phyloP scores from a whole-genome alignment of 805 yeast species.

The Saccharomycopsis capsularis region DNA sequence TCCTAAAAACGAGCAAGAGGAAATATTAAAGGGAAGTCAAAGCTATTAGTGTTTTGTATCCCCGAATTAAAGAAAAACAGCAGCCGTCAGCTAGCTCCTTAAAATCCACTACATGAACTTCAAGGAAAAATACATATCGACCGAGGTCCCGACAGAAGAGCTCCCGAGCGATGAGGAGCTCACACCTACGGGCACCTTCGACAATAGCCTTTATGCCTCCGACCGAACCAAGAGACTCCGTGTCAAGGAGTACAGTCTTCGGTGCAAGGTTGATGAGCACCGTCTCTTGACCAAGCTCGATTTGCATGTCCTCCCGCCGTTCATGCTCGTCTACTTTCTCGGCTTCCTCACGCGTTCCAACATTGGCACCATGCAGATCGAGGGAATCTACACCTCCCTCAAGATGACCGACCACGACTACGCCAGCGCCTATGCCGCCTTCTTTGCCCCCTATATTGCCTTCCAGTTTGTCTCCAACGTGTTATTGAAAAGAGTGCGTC shows the following conservation, averaged over 20 bases:
- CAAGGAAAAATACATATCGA: background rate
- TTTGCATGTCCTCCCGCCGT: constrained; percentile 53
- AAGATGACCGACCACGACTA: constrained; percentile 49
- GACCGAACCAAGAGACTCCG: constrained; percentile 14
- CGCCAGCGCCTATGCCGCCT: constrained; percentile 58
- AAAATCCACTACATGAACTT: too few species aligned
- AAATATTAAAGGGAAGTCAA: too few species aligned
- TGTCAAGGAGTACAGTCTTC: constrained; percentile 25
- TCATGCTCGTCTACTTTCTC: constrained; percentile 63
- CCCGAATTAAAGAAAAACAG: too few species aligned
- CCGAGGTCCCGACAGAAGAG: background rate
- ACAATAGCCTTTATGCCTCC: constrained; percentile 8
- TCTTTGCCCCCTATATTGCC: constrained; percentile 61
- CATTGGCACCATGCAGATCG: constrained; percentile 71
- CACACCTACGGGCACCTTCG: background rate
- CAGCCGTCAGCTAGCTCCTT: too few species aligned
- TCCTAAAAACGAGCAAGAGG: too few species aligned
- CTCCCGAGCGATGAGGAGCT: background rate
- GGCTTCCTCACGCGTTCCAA: constrained; percentile 79
- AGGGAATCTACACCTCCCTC: constrained; percentile 55
- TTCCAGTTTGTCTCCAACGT: constrained; percentile 63
- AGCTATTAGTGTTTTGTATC: too few species aligned
- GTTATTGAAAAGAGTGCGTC: constrained; percentile 48
- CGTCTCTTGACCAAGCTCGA: constrained; percentile 58
- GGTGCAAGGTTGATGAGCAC: constrained; percentile 43